phyloP scores from a whole-genome alignment of 2,329 filamentous ascomycete species.

The Kalmusia sp. region DNA sequence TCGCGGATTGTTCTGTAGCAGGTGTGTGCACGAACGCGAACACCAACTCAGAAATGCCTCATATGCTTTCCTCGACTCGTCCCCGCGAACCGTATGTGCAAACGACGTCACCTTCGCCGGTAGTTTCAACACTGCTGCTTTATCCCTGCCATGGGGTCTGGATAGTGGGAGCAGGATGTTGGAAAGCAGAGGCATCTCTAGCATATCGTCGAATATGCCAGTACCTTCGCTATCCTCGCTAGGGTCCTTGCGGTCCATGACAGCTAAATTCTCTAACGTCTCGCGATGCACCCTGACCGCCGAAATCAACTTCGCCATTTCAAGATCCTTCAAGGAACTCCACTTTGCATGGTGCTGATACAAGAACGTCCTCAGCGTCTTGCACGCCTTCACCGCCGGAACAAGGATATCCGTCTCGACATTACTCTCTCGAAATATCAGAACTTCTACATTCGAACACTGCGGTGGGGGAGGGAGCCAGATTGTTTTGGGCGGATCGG shows the following conservation, averaged over 20 bases:
- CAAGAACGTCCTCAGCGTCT: neutral
- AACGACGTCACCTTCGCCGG: neutral
- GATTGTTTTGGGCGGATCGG: neutral
- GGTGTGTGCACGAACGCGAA: neutral
- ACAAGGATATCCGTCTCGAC: neutral
- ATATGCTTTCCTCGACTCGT: neutral
- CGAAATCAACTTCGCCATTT: neutral
- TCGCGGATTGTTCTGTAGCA: neutral
- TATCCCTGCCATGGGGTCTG: too few relatives aligned
- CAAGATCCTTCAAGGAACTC: neutral
- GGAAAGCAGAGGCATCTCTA: neutral
- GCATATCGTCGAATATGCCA: neutral
- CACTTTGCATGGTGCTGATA: neutral
- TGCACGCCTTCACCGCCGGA: neutral
- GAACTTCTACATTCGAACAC: neutral
- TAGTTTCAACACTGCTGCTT: neutral
- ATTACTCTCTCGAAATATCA: neutral
- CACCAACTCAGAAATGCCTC: neutral
- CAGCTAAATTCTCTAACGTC: neutral
- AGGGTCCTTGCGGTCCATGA: neutral
- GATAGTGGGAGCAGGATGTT: neutral
- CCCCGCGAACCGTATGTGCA: neutral
- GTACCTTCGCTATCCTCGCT: neutral
- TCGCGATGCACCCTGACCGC: neutral
- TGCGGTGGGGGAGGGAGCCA: neutral